A percentile compares a stretch with the other conserved stretches of the same genome.
phyloP scores from a whole-genome alignment of 2,329 filamentous ascomycete species.

The Fusarium vanettenii region DNA sequence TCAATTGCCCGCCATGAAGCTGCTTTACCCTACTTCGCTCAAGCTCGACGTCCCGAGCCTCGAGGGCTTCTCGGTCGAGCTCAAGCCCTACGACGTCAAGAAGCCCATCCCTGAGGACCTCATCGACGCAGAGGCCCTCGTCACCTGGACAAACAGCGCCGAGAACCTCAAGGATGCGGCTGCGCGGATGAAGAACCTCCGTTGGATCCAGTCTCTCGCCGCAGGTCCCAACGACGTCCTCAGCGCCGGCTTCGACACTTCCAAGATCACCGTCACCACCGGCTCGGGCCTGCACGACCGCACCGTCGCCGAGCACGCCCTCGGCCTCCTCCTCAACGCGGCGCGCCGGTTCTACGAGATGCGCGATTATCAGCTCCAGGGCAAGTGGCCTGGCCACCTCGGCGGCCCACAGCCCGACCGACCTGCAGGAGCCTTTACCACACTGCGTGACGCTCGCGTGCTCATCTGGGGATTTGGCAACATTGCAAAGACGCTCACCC shows the following conservation, averaged over 20 bases:
- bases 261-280: conserved; percentile 65
- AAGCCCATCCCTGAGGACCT: conserved; percentile 66
- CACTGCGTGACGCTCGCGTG: conserved; percentile 68
- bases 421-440: conserved; percentile 67
- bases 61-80: conserved; percentile 67
- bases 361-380: conserved; percentile 69
- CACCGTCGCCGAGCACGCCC: conserved; percentile 73
- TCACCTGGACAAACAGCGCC: conserved; percentile 71
- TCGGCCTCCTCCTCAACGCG: conserved; percentile 66
- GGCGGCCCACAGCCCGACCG: conserved; percentile 71
- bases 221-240: conserved; percentile 75
- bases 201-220: conserved; percentile 75
- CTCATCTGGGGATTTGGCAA: conserved; percentile 75
- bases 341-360: conserved; percentile 70
- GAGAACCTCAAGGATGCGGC: conserved; percentile 70
- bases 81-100: conserved; percentile 71
- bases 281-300: conserved; percentile 73
- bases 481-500: conserved; percentile 70
- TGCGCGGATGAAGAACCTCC: conserved; percentile 64
- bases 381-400: conserved; percentile 70
- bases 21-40: conserved; percentile 74
- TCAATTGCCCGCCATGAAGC: conserved; percentile 61
- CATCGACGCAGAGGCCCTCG: conserved; percentile 68
- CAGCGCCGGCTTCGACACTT: conserved; percentile 67
- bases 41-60: conserved; percentile 65